Base-by-base conservation (phyloP, 345 rosid species). In the Ceriops decandra region DNA sequence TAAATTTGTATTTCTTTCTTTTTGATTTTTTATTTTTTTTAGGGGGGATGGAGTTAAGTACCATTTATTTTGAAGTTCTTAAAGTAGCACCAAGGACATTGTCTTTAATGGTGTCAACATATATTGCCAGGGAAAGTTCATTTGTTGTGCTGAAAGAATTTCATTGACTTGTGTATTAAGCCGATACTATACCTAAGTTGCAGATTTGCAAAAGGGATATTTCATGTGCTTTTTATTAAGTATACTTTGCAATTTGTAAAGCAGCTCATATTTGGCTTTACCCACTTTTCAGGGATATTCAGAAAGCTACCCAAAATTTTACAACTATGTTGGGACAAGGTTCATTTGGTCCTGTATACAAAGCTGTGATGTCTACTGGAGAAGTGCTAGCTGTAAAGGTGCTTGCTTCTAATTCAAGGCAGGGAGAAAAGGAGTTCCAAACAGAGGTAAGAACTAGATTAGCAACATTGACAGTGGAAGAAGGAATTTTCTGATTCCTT, bases 301-400 rank as follows among this genome's bases (percentile, higher is more conserved):
- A 91, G 85, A 95, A 95, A 83, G 96, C 93, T 63, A 95, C 99
- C 42, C 82, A 85, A 58, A 88, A 85, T 74, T 95, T 91, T 72
- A 91, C 93, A 8, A 89, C 92, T 22, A 68, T 84, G 57, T 61
- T 95, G 63, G 99, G 99, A 32, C 84, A 91, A 84, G 99, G 99
- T 64, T 86, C 99, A 58, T 91, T 88, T 80, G 99, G 99, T 74
- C 95, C 95, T 19, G 99, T 95, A 26, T 91, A 90, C 77, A 91
- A 86, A 83, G 97, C 97, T 26, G 70, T 74, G 32, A 73, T 91
- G 87, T 82, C 86, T 56, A 67, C 80, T 20, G 95, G 90, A 70
- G 95, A 75, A 57, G 81, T 78, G 46, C 86, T 83, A 21, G 99
- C 99, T 17, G 95, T 85, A 27, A 95, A 95, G 83, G 97, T 87